Evolutionary conservation across 2,329 filamentous ascomycete genomes (phyloP), one percentile per base, ranked within the genome.

Genomic region (Trichoderma aggressivum): DNA sequence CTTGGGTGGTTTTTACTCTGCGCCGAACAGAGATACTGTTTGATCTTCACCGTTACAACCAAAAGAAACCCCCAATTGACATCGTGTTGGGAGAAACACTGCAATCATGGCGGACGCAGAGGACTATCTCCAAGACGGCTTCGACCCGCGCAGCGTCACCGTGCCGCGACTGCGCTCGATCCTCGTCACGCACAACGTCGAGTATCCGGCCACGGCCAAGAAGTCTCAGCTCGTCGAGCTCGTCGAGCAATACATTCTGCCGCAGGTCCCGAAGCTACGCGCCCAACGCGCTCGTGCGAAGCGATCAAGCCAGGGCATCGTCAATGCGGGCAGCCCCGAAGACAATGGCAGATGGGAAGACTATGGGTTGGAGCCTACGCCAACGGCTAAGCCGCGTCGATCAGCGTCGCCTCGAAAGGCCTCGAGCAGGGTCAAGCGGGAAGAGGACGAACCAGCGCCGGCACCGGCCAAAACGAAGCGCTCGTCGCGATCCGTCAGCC

Each of bases 151-250:
- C 78, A 89, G 88, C 74, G 88, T 98, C 74, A 98, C 94, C 1
- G 90, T 98, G 63, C 94, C 96, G 32, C 92, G 92, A 59, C 86
- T 99, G 76, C 93, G 96, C 77, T 95, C 92, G 62, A 97, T 98
- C 75, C 89, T 99, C 71, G 92, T 98, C 77, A 92, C 90, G 74
- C 93, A 99, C 83, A 92, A 94, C 79, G 85, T 98, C 77, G 84
- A 89, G 47, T 98, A 97, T 79, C 91, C 94, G 6, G 91, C 93
- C 0, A 94, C 91, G 5, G 94, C 96, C 14, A 99, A 98, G 84
- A 99, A 99, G 84, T 84, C 89, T 0, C 91, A 97, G 78, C 89
- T 99, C 26, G 86, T 99, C 72, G 90, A 92, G 8, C 89, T 98
- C 60, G 94, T 99, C 81, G 90, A 91, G 78, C 86, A 92, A 36